A percentile compares a stretch with the other conserved stretches of the same genome.
Conservation (phyloP, 2,329 filamentous ascomycete genomes). For the Cytospora paraplurivora region DNA sequence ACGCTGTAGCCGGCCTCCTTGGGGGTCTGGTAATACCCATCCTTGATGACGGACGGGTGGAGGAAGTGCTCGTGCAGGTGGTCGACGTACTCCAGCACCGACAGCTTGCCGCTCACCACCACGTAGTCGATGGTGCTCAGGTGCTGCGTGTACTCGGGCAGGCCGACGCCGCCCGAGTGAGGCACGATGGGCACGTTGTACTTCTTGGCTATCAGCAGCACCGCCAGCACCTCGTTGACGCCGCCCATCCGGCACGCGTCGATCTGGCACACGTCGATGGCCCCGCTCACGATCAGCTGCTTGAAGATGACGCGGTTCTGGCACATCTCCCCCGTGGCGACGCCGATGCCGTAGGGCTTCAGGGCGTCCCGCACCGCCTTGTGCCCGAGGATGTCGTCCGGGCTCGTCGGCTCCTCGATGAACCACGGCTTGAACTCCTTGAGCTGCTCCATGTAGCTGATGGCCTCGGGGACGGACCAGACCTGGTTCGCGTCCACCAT, state of each 20-base stretch:
- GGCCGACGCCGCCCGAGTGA: conserved; percentile 84
- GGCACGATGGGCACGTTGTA: conserved; percentile 81
- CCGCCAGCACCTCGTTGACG: conserved; percentile 90
- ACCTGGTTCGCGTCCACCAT: conserved; percentile 96
- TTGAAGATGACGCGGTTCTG: conserved; percentile 95
- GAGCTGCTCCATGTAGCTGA: conserved; percentile 81
- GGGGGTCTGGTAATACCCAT: conserved; percentile 87
- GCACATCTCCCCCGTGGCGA: conserved; percentile 93
- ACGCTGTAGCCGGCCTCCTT: conserved; percentile 84
- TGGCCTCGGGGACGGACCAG: conserved; percentile 88
- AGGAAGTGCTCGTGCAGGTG: conserved; percentile 93
- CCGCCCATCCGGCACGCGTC: conserved; percentile 89
- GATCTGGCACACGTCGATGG: conserved; percentile 86
- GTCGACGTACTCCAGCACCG: conserved; percentile 87
- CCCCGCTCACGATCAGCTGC: conserved; percentile 77
- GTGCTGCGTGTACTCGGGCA: conserved; percentile 94
- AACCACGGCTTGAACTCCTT: conserved; percentile 88
- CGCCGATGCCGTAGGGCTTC: conserved; percentile 72
- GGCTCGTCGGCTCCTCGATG: conserved; percentile 91
- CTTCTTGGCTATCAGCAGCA: conserved; percentile 82
- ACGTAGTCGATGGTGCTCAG: conserved; percentile 92
- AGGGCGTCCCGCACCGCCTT: conserved; percentile 82
- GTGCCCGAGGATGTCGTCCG: conserved; percentile 88
- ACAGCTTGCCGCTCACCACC: conserved; percentile 77
- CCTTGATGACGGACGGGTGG: conserved; percentile 76